These are phyloP conservation scores for Alternaria atra DNA, from an alignment of 2,329 filamentous ascomycete genomes.

Conservation along the genomic window DNA sequence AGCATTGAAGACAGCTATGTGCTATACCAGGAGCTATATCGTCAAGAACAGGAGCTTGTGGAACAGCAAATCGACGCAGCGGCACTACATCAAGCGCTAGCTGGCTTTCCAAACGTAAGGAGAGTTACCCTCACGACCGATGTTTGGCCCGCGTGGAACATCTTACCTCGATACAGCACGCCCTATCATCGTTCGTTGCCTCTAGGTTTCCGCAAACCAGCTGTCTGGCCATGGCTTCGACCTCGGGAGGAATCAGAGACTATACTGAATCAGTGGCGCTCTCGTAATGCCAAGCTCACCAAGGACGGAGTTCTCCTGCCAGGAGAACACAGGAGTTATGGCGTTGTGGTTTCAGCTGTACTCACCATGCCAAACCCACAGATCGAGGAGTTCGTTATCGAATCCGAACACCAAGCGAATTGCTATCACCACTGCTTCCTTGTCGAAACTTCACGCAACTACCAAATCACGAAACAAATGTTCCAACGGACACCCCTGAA, in stretches of 20 bases:
- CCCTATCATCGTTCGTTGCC: conserved; percentile 56
- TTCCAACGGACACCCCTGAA: conserved; percentile 15
- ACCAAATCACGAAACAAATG: conserved; percentile 17
- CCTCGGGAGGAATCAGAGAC: background rate
- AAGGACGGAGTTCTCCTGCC: background rate
- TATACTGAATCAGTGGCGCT: background rate
- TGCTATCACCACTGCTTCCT: conserved; percentile 18
- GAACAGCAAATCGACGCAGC: conserved; percentile 35
- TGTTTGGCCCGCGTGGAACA: conserved; percentile 48
- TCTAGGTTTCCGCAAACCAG: conserved; percentile 52
- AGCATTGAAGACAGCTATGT: conserved; percentile 34
- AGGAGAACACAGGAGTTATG: conserved; percentile 46
- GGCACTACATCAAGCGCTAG: conserved; percentile 47
- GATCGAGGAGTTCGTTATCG: conserved; percentile 50
- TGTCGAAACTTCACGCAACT: conserved; percentile 4
- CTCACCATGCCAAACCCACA: conserved; percentile 33
- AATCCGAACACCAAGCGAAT: conserved; percentile 27
- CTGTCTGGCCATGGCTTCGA: conserved; percentile 38
- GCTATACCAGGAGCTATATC: conserved; percentile 46
- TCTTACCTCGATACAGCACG: conserved; percentile 53
- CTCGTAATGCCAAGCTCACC: background rate
- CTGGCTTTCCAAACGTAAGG: conserved; percentile 48
- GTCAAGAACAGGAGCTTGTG: conserved; percentile 46
- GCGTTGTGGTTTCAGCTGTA: conserved; percentile 32
- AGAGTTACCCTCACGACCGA: conserved; percentile 54